phyloP scores from a whole-genome alignment of 768 basidiomycete genomes.

The Mycena rebaudengoi region DNA sequence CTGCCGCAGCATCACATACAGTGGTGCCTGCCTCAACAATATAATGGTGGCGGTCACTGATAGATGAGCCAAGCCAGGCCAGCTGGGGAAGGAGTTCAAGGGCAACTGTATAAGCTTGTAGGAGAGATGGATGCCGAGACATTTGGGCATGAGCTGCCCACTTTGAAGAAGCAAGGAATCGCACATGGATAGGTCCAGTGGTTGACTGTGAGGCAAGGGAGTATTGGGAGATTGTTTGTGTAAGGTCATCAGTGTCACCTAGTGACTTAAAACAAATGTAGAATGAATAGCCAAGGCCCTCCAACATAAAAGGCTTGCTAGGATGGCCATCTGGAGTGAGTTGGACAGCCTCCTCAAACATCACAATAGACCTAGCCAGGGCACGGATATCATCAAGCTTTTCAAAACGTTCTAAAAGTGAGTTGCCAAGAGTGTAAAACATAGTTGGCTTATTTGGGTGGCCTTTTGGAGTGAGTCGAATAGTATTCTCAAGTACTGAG shows the following conservation, averaged over 20 bases:
- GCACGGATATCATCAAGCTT: too few species aligned
- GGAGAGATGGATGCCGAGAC: neutral
- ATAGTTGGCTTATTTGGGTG: constrained; percentile 15
- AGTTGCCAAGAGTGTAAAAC: constrained; percentile 6
- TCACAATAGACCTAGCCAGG: too few species aligned
- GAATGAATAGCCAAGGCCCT: constrained; percentile 5
- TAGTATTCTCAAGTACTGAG: constrained; percentile 7
- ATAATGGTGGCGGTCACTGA: constrained; percentile 16
- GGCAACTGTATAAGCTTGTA: constrained; percentile 14
- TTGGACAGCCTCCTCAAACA: constrained; percentile 10
- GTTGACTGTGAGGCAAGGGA: neutral
- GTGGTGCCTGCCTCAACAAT: constrained; percentile 7
- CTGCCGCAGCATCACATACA: constrained; percentile 2
- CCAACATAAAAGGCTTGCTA: constrained; percentile 5
- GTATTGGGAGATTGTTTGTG: constrained; percentile 10
- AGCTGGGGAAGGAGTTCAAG: constrained; percentile 27
- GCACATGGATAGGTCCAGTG: neutral
- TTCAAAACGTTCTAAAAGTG: too few species aligned
- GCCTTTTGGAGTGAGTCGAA: constrained; percentile 14
- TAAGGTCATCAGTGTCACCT: neutral
- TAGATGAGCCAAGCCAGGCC: constrained; percentile 24
- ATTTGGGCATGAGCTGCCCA: neutral
- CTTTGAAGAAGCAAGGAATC: neutral
- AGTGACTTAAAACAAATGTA: neutral
- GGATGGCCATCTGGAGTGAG: constrained; percentile 20